Percentiles rank a stretch among this genome's conserved stretches.
Evolutionary conservation across 345 rosid species (phyloP).

Genomic region (Kernera saxatilis): DNA sequence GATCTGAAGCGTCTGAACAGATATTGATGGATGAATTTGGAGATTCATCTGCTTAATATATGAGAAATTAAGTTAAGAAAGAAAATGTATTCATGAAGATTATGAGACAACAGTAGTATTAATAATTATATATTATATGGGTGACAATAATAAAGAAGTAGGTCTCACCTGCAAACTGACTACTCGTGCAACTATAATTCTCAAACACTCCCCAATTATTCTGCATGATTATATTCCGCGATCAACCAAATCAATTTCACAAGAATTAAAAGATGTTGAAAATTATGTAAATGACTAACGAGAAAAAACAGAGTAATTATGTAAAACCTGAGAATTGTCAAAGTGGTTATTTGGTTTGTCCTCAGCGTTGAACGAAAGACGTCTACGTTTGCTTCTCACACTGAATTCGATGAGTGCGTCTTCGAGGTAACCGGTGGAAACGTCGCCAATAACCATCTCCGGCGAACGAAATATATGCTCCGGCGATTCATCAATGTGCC

Average conservation of each 20-base stretch:
- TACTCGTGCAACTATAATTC: constrained; percentile 50
- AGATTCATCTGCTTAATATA: constrained; percentile 14
- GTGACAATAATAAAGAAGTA: constrained; percentile 15
- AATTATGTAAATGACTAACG: background rate
- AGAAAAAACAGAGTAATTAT: background rate
- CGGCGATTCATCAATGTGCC: constrained; percentile 40
- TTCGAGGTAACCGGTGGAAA: constrained; percentile 81
- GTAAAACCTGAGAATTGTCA: constrained; percentile 19
- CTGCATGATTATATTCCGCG: constrained; percentile 34
- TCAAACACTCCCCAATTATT: constrained; percentile 52
- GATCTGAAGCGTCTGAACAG: background rate
- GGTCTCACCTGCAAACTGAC: constrained; percentile 40
- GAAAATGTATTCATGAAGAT: background rate
- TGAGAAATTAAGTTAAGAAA: background rate
- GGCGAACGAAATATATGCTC: constrained; percentile 30
- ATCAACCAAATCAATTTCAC: background rate
- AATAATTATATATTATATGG: background rate
- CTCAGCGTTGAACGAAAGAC: constrained; percentile 34
- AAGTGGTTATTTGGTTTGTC: constrained; percentile 13
- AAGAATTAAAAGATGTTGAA: background rate
- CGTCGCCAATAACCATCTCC: constrained; percentile 35
- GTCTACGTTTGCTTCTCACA: constrained; percentile 63
- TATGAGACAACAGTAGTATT: background rate
- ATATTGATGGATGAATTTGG: constrained; percentile 20
- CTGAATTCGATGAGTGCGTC: constrained; percentile 68